Evolutionary conservation across 1,284 basidiomycete genomes (phyloP).

Genomic region (Amanita bisporigera): DNA sequence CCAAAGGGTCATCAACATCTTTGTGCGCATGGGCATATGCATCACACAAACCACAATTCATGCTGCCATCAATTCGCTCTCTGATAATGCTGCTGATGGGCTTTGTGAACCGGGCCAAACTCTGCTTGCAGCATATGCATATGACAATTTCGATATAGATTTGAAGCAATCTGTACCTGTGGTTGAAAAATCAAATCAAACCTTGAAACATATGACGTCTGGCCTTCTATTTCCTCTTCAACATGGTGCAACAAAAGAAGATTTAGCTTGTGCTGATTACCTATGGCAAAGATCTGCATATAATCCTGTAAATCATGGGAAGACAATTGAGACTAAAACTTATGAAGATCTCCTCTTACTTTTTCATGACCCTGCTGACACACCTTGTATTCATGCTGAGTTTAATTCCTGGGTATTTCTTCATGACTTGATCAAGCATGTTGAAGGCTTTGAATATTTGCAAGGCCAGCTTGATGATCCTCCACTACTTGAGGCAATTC

Average conservation of each 20-base stretch:
- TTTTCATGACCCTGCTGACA: no score
- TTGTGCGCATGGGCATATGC: conserved; percentile 35
- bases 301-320: no score
- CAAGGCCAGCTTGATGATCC: conserved; percentile 27
- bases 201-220: conserved; percentile 41
- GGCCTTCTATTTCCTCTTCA: conserved; percentile 29
- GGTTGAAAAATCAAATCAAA: conserved; percentile 6
- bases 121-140: not conserved
- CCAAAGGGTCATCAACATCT: conserved; percentile 31
- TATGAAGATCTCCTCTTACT: no score
- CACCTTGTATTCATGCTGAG: no score
- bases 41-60: no score
- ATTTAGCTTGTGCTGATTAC: no score
- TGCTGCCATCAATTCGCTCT: conserved; percentile 25
- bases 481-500: conserved; percentile 37
- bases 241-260: no score
- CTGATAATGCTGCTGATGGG: conserved; percentile 4
- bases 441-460: conserved; percentile 33
- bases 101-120: conserved; percentile 29
- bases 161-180: conserved; percentile 15
- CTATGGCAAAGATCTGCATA: no score
- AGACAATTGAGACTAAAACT: no score
- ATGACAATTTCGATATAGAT: not conserved
- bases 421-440: conserved; percentile 25
- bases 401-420: no score